phyloP scores from a whole-genome alignment of 208 protist species.

The Trypanosoma caninum region DNA sequence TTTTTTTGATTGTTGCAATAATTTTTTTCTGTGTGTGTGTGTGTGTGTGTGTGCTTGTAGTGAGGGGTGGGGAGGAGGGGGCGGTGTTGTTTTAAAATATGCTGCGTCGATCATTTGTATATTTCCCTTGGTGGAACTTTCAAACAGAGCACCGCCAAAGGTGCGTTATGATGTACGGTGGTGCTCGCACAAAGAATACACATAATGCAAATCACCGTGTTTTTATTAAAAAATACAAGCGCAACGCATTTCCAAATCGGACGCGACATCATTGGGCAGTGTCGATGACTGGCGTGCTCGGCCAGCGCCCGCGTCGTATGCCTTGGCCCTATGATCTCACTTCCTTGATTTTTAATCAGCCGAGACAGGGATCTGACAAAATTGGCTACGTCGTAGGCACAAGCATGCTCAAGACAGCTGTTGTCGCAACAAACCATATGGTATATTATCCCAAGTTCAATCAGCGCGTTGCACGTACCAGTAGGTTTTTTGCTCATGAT shows the following conservation, averaged over 20 bases:
- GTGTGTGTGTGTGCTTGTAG: too few relatives aligned
- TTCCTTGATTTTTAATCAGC: slow-evolving; percentile 92
- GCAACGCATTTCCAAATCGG: slow-evolving; percentile 90
- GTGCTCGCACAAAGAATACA: slow-evolving; percentile 80
- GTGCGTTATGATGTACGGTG: slow-evolving; percentile 88
- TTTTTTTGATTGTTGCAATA: neutral
- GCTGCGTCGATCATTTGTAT: slow-evolving; percentile 57
- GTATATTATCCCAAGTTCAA: slow-evolving; percentile 94
- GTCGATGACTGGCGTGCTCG: slow-evolving; percentile 82
- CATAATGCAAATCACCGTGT: slow-evolving; percentile 88
- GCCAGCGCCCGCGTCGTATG: slow-evolving; percentile 89
- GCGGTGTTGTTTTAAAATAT: slow-evolving; percentile 22
- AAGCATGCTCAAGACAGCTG: slow-evolving; percentile 91
- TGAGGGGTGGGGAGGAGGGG: neutral
- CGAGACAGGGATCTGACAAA: slow-evolving; percentile 87
- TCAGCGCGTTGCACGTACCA: slow-evolving; percentile 88
- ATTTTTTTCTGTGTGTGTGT: too few relatives aligned
- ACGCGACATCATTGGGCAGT: slow-evolving; percentile 90
- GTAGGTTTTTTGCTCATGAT: slow-evolving; percentile 91
- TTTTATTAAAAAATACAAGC: slow-evolving; percentile 88
- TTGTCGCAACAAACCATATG: slow-evolving; percentile 89
- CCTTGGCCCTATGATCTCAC: slow-evolving; percentile 92
- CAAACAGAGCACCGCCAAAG: slow-evolving; percentile 89
- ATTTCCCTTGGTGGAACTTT: slow-evolving; percentile 92
- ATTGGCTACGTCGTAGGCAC: slow-evolving; percentile 92